phyloP scores from a whole-genome alignment of 106 monocot species.

The Allium fistulosum region DNA sequence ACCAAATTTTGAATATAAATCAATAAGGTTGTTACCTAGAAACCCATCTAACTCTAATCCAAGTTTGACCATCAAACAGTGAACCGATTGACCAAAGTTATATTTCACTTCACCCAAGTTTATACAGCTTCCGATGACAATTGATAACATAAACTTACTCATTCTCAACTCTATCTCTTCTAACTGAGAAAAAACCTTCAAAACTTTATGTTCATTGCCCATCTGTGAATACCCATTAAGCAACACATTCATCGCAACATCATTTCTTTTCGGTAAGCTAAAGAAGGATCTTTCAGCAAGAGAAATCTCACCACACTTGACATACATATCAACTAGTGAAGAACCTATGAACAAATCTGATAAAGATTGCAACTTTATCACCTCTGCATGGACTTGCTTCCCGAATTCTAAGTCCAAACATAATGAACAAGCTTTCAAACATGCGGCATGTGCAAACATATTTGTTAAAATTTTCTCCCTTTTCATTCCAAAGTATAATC shows the following conservation, averaged over 20 bases:
- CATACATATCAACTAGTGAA: constrained; percentile 33
- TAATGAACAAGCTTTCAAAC: not conserved
- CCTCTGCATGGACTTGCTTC: not conserved
- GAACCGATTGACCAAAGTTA: constrained; percentile 18
- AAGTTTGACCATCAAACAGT: constrained; percentile 32
- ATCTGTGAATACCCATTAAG: constrained; percentile 27
- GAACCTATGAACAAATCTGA: constrained; percentile 40
- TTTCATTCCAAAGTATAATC: not conserved
- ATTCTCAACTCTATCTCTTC: constrained; percentile 12
- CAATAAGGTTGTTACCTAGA: constrained; percentile 36
- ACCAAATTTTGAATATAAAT: constrained; percentile 45
- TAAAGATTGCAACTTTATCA: not conserved
- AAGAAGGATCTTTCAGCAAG: constrained; percentile 36
- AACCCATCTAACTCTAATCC: constrained; percentile 27
- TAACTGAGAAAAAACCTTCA: constrained; percentile 17
- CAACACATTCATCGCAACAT: constrained; percentile 24
- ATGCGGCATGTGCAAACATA: not conserved
- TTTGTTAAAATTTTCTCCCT: not conserved
- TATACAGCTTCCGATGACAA: constrained; percentile 26
- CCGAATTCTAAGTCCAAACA: not conserved
- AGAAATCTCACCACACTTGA: constrained; percentile 32
- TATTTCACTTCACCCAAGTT: constrained; percentile 12
- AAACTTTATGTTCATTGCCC: constrained; percentile 18
- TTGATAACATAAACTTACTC: constrained; percentile 22
- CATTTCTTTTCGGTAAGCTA: constrained; percentile 16